Evolutionary conservation across 2,329 filamentous ascomycete species (phyloP).

Genomic region (Ambrosiella beaveri): DNA sequence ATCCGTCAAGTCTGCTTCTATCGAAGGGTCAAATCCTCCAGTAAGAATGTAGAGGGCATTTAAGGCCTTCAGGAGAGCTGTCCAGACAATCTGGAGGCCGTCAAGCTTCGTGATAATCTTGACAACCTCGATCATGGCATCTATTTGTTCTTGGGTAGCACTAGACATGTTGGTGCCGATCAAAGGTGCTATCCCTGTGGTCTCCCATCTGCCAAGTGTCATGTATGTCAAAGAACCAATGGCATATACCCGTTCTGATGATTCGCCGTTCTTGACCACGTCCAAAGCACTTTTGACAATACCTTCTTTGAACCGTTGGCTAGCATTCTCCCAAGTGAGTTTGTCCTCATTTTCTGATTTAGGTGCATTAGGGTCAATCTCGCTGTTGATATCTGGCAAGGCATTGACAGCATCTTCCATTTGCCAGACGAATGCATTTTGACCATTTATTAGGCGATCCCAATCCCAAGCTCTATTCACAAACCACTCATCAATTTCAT

Average conservation of each 20-base stretch:
- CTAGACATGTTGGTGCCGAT: slow-evolving; percentile 28
- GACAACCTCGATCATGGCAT: slow-evolving; percentile 39
- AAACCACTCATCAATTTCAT: slow-evolving; percentile 97
- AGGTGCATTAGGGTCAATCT: slow-evolving; percentile 18
- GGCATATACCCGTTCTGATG: slow-evolving; percentile 31
- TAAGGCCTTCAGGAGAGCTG: slow-evolving; percentile 34
- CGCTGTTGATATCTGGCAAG: slow-evolving; percentile 15
- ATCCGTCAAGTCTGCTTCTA: slow-evolving; percentile 22
- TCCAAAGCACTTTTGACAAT: slow-evolving; percentile 39
- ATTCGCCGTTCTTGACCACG: slow-evolving; percentile 26
- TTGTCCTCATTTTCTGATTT: slow-evolving; percentile 15
- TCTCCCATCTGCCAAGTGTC: slow-evolving; percentile 51
- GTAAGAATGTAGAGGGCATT: slow-evolving; percentile 29
- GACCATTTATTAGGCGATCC: slow-evolving; percentile 57
- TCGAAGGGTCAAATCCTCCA: slow-evolving; percentile 6
- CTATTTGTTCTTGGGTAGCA: slow-evolving; percentile 39
- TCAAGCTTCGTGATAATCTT: slow-evolving; percentile 32
- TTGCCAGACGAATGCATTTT: slow-evolving; percentile 58
- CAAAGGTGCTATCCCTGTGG: slow-evolving; percentile 39
- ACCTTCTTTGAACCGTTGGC: slow-evolving; percentile 23
- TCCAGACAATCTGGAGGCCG: slow-evolving; percentile 22
- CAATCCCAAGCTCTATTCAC: slow-evolving; percentile 78
- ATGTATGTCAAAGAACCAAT: slow-evolving; percentile 43
- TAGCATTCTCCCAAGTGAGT: slow-evolving; percentile 48
- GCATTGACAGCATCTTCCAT: slow-evolving; percentile 39